Percentiles rank a stretch among this genome's conserved stretches.
Conservation (phyloP, 768 basidiomycete genomes). For the Suillus placidus region DNA sequence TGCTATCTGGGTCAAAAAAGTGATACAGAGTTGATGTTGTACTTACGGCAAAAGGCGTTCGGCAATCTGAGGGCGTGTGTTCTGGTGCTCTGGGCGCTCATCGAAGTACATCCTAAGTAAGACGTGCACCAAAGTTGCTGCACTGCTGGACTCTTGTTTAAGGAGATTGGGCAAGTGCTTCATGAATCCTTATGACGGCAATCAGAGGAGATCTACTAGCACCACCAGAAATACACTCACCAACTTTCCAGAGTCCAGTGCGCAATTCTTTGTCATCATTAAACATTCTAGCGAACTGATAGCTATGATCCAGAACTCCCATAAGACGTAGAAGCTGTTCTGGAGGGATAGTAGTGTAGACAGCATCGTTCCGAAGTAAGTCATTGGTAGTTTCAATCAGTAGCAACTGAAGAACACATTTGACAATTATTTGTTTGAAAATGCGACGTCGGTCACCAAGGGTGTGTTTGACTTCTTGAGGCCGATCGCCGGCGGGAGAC, state of each 20-base stretch:
- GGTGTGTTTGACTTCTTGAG: conserved; percentile 54
- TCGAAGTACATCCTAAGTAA: conserved; percentile 94
- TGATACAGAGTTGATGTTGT: neutral
- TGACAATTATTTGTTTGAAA: conserved; percentile 99
- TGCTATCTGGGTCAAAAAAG: conserved; percentile 35
- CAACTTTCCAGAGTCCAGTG: conserved; percentile 99
- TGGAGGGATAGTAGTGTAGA: conserved; percentile 93
- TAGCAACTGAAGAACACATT: conserved; percentile 96
- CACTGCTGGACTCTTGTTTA: conserved; percentile 98
- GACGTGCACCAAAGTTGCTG: conserved; percentile 91
- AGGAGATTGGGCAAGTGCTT: conserved; percentile 96
- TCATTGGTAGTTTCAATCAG: conserved; percentile 98
- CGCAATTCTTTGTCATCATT: conserved; percentile 98
- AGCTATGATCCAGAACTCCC: conserved; percentile 95
- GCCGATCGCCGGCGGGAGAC: conserved; percentile 67
- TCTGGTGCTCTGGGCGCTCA: conserved; percentile 82
- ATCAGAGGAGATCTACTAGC: conserved; percentile 2
- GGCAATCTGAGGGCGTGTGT: conserved; percentile 77
- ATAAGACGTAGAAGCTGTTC: conserved; percentile 91
- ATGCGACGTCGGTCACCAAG: conserved; percentile 75
- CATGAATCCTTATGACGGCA: conserved; percentile 81
- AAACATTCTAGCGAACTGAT: conserved; percentile 96
- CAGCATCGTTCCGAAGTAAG: conserved; percentile 86
- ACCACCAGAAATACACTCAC: conserved; percentile 47
- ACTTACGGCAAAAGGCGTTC: conserved; percentile 72